Evolutionary conservation across 495 filamentous ascomycete genomes (phyloP).

Genomic region (Aspergillus bertholletiae): DNA sequence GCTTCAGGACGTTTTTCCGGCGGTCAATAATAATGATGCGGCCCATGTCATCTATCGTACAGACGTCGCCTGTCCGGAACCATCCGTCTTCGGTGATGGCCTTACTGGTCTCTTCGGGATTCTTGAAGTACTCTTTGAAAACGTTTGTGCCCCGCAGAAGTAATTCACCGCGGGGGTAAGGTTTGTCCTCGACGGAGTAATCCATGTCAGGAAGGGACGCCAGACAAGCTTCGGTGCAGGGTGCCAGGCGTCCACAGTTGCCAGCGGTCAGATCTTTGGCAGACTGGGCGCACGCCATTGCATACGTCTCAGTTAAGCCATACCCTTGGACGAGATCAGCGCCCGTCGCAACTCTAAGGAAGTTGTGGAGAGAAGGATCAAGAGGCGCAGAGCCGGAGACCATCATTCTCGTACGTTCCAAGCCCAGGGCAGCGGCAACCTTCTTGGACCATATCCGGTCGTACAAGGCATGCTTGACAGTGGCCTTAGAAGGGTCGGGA

Average conservation of each 20-base stretch:
- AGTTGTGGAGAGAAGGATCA: constrained; percentile 81
- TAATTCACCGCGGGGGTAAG: constrained; percentile 89
- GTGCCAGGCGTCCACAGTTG: constrained; percentile 73
- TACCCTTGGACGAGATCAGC: constrained; percentile 87
- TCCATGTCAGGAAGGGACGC: constrained; percentile 92
- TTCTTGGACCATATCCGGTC: constrained; percentile 94
- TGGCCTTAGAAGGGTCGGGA: constrained; percentile 61
- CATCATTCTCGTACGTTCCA: constrained; percentile 71
- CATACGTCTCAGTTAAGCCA: constrained; percentile 94
- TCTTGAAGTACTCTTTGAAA: constrained; percentile 85
- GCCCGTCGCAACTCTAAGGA: constrained; percentile 78
- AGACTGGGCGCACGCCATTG: constrained; percentile 65
- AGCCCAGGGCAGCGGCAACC: constrained; percentile 73
- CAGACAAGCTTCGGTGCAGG: constrained; percentile 72
- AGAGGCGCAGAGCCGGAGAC: constrained; percentile 88
- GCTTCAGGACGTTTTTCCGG: constrained; percentile 96
- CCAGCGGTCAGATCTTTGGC: constrained; percentile 67
- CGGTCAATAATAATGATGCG: constrained; percentile 93
- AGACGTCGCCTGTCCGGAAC: constrained; percentile 96
- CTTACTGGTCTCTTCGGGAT: constrained; percentile 80
- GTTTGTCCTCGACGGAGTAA: constrained; percentile 85
- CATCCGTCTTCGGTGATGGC: constrained; percentile 84
- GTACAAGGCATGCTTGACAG: constrained; percentile 80
- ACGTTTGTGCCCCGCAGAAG: constrained; percentile 73
- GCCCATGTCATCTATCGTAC: constrained; percentile 74